A percentile compares a stretch with the other conserved stretches of the same genome.
phyloP scores from a whole-genome alignment of 2,329 filamentous ascomycete species.

The Dactylellina haptotyla region DNA sequence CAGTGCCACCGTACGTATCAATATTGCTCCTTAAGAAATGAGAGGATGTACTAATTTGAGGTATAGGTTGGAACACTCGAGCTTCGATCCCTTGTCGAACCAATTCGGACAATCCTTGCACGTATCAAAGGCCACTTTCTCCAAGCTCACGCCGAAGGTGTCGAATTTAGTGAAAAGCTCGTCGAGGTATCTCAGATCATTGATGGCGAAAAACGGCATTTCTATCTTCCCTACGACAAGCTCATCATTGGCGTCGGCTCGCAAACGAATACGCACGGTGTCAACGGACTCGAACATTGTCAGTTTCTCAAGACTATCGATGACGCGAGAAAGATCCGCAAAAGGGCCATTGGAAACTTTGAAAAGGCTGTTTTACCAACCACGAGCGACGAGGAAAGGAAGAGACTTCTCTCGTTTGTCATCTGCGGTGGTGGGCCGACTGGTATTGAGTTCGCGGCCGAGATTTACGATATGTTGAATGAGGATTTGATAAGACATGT shows the following conservation, averaged over 20 bases:
- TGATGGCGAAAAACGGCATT: conserved; percentile 77
- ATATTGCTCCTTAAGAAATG: neutral
- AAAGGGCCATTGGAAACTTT: conserved; percentile 86
- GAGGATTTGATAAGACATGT: conserved; percentile 73
- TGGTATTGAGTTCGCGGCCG: conserved; percentile 96
- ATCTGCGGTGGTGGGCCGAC: conserved; percentile 94
- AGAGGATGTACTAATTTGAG: neutral
- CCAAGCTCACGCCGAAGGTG: conserved; percentile 83
- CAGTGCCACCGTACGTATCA: conserved; percentile 76
- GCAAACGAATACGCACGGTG: conserved; percentile 91
- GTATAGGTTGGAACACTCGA: conserved; percentile 80
- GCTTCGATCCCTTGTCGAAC: conserved; percentile 88
- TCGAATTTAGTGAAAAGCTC: conserved; percentile 90
- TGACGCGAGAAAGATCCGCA: conserved; percentile 88
- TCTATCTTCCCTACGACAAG: conserved; percentile 98
- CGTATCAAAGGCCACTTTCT: conserved; percentile 87
- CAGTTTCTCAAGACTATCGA: conserved; percentile 95
- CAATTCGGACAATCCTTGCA: conserved; percentile 83
- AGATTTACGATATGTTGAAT: conserved; percentile 94
- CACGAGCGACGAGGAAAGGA: conserved; percentile 85
- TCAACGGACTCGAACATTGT: conserved; percentile 92
- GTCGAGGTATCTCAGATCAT: conserved; percentile 84
- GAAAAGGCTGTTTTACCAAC: conserved; percentile 93
- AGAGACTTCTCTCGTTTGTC: conserved; percentile 91
- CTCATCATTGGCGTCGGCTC: conserved; percentile 89